Percentiles rank a stretch among this genome's conserved stretches.
phyloP scores from a whole-genome alignment of 2,329 filamentous ascomycete species.

The Fusarium circinatum region DNA sequence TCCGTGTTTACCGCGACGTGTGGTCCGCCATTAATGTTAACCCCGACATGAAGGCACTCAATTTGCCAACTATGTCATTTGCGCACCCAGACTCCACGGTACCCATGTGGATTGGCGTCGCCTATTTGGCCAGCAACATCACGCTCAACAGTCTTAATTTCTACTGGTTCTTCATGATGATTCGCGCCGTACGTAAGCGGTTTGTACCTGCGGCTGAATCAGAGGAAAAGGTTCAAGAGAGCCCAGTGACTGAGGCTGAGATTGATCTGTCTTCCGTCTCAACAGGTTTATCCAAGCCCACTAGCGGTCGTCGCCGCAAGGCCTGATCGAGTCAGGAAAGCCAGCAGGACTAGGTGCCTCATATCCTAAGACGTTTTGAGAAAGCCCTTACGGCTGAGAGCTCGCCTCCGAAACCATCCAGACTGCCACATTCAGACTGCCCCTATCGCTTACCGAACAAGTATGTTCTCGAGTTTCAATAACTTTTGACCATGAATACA shows the following conservation, averaged over 20 bases:
- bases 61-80: slow-evolving; percentile 52
- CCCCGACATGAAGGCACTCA: slow-evolving; percentile 46
- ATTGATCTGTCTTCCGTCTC: slow-evolving; percentile 46
- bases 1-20: slow-evolving; percentile 76
- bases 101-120: slow-evolving; percentile 74
- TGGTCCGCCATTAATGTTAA: slow-evolving; percentile 60
- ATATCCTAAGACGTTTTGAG: background rate
- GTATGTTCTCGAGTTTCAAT: background rate
- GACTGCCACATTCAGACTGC: background rate
- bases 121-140: slow-evolving; percentile 77
- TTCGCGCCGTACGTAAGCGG: slow-evolving; percentile 79
- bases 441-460: background rate
- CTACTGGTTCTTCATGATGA: slow-evolving; percentile 91
- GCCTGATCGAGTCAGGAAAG: slow-evolving; percentile 29
- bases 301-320: slow-evolving; percentile 45
- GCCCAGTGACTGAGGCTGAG: slow-evolving; percentile 42
- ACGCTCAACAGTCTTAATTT: slow-evolving; percentile 81
- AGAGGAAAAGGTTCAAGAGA: slow-evolving; percentile 42
- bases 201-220: slow-evolving; percentile 65
- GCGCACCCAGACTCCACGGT: slow-evolving; percentile 61
- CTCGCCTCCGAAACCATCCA: background rate
- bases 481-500: background rate
- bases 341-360: background rate
- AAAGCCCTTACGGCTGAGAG: background rate
- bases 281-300: slow-evolving; percentile 40